phyloP scores from a whole-genome alignment of 2,329 filamentous ascomycete species.

The Trichoderma harzianum region DNA sequence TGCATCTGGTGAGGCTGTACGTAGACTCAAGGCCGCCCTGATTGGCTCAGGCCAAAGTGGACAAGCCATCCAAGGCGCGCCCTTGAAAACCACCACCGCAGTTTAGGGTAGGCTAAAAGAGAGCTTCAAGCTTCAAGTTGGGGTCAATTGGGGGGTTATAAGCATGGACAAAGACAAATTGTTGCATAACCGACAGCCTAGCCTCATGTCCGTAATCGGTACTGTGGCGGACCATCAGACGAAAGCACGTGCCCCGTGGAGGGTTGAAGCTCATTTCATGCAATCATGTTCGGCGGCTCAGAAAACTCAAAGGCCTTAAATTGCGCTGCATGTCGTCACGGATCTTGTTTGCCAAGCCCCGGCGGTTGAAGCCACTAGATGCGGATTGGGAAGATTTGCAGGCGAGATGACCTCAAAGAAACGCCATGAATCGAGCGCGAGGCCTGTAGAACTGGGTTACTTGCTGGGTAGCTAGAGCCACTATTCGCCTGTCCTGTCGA shows the following conservation, averaged over 20 bases:
- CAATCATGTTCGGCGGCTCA: neutral
- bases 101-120: neutral
- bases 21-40: neutral
- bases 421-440: neutral
- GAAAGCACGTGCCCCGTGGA: neutral
- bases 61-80: constrained; percentile 1
- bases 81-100: neutral
- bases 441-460: neutral
- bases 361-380: neutral
- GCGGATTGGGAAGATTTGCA: neutral
- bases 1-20: neutral
- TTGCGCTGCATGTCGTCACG: neutral
- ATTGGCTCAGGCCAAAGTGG: neutral
- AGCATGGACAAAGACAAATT: neutral
- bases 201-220: neutral
- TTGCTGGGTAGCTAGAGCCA: neutral
- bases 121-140: neutral
- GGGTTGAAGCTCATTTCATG: too few relatives aligned
- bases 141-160: neutral
- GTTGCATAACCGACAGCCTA: neutral
- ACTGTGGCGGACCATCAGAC: neutral
- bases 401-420: neutral
- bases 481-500: neutral
- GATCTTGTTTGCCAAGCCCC: neutral
- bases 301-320: neutral